Evolutionary conservation across 371 early-diverging fungal species (phyloP).

Genomic region (Mucor circinelloides): DNA sequence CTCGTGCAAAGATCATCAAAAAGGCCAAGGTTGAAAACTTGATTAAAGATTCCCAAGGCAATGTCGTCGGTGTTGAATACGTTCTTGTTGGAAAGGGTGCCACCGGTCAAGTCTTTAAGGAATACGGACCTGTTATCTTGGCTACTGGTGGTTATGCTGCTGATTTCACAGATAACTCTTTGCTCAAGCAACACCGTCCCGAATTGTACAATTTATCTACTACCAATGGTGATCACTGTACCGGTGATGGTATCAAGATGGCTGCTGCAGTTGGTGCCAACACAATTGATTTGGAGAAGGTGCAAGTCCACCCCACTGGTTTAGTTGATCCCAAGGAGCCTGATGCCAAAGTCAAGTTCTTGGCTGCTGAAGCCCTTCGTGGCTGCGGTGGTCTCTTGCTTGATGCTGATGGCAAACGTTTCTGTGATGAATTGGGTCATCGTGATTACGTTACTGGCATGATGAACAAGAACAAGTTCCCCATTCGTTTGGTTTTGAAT

Average conservation of each 20-base stretch:
- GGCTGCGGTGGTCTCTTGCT: slow-evolving; percentile 93
- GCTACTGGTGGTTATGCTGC: slow-evolving; percentile 95
- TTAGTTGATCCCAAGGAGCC: slow-evolving; percentile 91
- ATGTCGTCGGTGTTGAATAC: slow-evolving; percentile 86
- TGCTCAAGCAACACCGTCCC: slow-evolving; percentile 74
- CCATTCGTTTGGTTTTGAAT: slow-evolving; percentile 86
- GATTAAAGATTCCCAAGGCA: slow-evolving; percentile 57
- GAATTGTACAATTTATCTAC: slow-evolving; percentile 71
- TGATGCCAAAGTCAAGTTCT: slow-evolving; percentile 83
- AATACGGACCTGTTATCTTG: slow-evolving; percentile 82
- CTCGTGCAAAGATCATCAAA: slow-evolving; percentile 77
- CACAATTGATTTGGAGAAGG: slow-evolving; percentile 93
- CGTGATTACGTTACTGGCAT: slow-evolving; percentile 87
- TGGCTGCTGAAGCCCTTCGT: slow-evolving; percentile 96
- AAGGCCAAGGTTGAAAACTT: slow-evolving; percentile 74
- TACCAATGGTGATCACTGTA: slow-evolving; percentile 95
- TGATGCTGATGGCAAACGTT: slow-evolving; percentile 84
- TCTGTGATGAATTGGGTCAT: slow-evolving; percentile 91
- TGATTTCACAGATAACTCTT: slow-evolving; percentile 67
- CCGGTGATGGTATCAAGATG: slow-evolving; percentile 96
- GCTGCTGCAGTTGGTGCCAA: slow-evolving; percentile 79
- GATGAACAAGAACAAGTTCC: slow-evolving; percentile 84
- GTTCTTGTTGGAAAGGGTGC: slow-evolving; percentile 57
- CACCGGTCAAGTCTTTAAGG: slow-evolving; percentile 56
- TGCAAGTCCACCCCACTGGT: slow-evolving; percentile 98